Conservation (phyloP, 768 basidiomycete genomes). For the Lepiota brunneoincarnata region DNA sequence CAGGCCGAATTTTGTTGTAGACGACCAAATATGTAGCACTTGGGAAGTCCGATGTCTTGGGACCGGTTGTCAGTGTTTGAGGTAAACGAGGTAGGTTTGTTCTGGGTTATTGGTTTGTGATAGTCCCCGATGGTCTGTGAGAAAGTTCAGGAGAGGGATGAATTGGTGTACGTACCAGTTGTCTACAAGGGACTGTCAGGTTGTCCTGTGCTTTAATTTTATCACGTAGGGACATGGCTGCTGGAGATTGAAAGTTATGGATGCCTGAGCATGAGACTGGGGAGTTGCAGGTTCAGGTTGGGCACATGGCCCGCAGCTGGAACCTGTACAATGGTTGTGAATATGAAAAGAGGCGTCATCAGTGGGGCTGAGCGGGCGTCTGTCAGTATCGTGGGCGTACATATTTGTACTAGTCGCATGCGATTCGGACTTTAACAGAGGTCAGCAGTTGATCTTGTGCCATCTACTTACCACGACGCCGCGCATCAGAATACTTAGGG, state of each 20-base stretch:
- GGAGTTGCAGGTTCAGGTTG: neutral
- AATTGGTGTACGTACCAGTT: conserved; percentile 6
- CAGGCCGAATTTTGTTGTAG: neutral
- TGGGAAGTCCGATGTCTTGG: neutral
- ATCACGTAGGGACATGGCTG: neutral
- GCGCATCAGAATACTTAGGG: neutral
- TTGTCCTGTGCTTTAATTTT: neutral
- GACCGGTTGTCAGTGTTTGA: conserved; percentile 2
- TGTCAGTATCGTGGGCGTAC: neutral
- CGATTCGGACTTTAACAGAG: conserved; percentile 3
- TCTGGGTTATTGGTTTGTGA: conserved; percentile 2
- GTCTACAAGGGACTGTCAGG: neutral
- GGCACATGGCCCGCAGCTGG: neutral
- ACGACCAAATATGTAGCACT: neutral
- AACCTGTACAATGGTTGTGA: neutral
- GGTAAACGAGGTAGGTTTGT: conserved; percentile 1
- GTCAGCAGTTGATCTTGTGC: neutral
- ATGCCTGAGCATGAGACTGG: conserved; percentile 1
- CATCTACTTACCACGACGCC: neutral
- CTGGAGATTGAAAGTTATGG: neutral
- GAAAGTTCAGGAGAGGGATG: conserved; percentile 9
- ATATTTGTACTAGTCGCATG: neutral
- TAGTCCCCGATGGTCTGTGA: conserved; percentile 5
- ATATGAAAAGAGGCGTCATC: neutral
- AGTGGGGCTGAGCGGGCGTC: conserved; percentile 2